Conservation (phyloP, 306 rosid species). For the Vicia villosa region DNA sequence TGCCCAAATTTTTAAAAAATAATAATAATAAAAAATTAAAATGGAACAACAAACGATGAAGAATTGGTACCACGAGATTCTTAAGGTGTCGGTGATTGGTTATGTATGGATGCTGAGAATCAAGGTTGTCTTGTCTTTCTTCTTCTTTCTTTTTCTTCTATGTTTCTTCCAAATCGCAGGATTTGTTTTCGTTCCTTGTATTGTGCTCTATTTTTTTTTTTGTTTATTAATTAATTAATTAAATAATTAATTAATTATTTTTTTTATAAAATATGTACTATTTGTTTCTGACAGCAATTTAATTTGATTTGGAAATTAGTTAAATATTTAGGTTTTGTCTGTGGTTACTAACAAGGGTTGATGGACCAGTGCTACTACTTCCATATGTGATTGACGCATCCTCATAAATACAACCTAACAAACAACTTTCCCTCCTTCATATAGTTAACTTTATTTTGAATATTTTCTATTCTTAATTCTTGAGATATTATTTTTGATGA, state of each 20-base stretch:
- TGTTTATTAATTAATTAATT: background rate
- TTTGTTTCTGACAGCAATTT: constrained; percentile 19
- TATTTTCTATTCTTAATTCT: too few relatives aligned
- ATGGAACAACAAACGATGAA: constrained; percentile 34
- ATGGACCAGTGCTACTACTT: constrained; percentile 45
- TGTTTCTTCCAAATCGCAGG: constrained; percentile 43
- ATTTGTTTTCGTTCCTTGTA: constrained; percentile 31
- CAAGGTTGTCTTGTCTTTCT: constrained; percentile 36
- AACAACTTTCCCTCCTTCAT: too few relatives aligned
- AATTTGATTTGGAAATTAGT: constrained; percentile 3
- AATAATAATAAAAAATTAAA: constrained; percentile 29
- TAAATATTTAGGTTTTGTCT: constrained; percentile 10
- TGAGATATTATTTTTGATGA: too few relatives aligned
- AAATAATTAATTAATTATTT: background rate
- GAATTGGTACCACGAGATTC: constrained; percentile 39
- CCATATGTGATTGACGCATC: constrained; percentile 26
- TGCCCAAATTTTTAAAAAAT: too few relatives aligned
- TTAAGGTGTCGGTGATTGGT: constrained; percentile 40
- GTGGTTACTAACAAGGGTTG: constrained; percentile 37
- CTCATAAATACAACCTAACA: background rate
- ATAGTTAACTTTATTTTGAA: too few relatives aligned
- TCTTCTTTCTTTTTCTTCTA: constrained; percentile 13
- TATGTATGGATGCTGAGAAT: constrained; percentile 21
- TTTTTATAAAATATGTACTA: background rate
- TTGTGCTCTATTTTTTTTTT: background rate